These are phyloP conservation scores for Pythium vanterpoolii DNA, from an alignment of 352 stramenopile genomes.

Conservation along the genomic window DNA sequence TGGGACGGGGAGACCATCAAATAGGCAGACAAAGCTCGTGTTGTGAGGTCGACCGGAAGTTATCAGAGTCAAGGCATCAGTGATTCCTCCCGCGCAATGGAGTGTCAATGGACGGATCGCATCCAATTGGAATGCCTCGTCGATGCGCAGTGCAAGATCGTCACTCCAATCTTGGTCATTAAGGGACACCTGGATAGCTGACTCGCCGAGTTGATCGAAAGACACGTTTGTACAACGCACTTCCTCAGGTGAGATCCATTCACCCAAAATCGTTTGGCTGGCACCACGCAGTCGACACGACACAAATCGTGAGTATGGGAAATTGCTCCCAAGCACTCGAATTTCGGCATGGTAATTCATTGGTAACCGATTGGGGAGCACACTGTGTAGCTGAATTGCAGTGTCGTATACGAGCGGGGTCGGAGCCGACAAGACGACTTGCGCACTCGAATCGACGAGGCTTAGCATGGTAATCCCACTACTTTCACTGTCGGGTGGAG, in stretches of 20 bases:
- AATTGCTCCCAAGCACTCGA: background rate
- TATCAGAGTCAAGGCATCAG: background rate
- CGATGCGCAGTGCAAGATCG: background rate
- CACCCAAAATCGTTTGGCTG: conserved; percentile 1
- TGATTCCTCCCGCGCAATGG: background rate
- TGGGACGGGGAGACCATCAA: conserved; percentile 7
- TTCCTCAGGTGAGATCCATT: conserved; percentile 17
- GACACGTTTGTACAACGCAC: background rate
- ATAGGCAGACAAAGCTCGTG: conserved; percentile 12
- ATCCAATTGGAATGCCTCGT: background rate
- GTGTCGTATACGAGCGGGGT: conserved; percentile 2
- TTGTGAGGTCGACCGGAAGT: background rate
- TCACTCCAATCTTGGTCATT: conserved; percentile 26
- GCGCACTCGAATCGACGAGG: background rate
- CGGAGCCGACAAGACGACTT: background rate
- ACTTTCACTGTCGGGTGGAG: conserved; percentile 1
- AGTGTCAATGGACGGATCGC: background rate
- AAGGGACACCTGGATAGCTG: conserved; percentile 8
- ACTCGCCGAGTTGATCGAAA: background rate
- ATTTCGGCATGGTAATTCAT: conserved; percentile 6
- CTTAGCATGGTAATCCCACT: background rate
- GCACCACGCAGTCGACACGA: background rate
- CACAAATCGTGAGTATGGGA: conserved; percentile 8
- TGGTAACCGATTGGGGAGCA: conserved; percentile 3
- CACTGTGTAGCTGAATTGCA: background rate